Evolutionary conservation across 345 rosid species (phyloP).

Genomic region (Eucalyptus cloeziana): DNA sequence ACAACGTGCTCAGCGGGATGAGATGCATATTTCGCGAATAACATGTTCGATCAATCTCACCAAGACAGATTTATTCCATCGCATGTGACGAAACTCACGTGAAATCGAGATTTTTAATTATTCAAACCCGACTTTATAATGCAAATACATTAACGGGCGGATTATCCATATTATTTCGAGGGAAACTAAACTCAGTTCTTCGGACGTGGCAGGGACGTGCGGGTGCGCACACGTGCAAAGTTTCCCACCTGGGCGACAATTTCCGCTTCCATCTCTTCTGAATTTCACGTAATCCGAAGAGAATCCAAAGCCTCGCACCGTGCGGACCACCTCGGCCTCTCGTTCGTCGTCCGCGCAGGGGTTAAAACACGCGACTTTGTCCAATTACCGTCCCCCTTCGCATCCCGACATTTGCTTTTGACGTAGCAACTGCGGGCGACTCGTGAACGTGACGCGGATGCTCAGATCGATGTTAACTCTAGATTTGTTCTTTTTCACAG

Average conservation of each 20-base stretch:
- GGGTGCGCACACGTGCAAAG: not conserved
- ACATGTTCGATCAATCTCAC: not conserved
- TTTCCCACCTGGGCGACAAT: not conserved
- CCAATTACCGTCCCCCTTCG: not conserved
- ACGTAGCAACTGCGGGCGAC: not conserved
- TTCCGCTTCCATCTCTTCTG: not conserved
- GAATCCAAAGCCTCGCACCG: constrained; percentile 20
- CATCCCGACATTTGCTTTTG: not conserved
- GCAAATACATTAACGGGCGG: not conserved
- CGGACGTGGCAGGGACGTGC: not conserved
- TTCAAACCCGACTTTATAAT: not conserved
- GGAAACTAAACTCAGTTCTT: not conserved
- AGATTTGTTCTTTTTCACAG: not conserved
- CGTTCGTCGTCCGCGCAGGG: not conserved
- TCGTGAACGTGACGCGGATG: not conserved
- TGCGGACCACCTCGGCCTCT: not conserved
- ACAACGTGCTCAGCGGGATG: not conserved
- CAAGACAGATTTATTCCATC: not conserved
- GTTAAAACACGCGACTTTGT: constrained; percentile 4
- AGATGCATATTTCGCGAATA: not conserved
- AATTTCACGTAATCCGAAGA: not conserved
- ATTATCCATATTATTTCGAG: not conserved
- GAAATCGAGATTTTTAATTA: not conserved
- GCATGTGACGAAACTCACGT: not conserved
- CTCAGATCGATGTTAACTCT: not conserved